These are phyloP conservation scores for Colletotrichum abscissum DNA, from an alignment of 2,329 filamentous ascomycete species.

Conservation along the genomic window DNA sequence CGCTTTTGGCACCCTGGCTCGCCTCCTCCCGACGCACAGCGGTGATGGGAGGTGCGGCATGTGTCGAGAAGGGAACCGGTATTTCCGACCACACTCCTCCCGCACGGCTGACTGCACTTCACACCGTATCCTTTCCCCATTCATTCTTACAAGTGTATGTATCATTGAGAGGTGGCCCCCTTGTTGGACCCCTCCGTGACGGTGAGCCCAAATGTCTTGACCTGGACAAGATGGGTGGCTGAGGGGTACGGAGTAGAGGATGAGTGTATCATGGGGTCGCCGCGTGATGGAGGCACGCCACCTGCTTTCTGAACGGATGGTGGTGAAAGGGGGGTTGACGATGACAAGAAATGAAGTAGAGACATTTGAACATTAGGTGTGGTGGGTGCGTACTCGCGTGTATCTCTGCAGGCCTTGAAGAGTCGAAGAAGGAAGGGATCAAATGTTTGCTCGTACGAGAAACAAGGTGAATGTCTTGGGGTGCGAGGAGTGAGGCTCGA, in stretches of 20 bases:
- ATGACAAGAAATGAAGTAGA: neutral
- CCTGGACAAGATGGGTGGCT: neutral
- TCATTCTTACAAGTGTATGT: neutral
- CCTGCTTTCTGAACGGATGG: conserved; percentile 5
- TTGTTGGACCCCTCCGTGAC: neutral
- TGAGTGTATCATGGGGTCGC: conserved; percentile 23
- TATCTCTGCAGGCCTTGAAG: neutral
- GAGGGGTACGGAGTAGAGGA: neutral
- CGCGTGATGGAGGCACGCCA: conserved; percentile 33
- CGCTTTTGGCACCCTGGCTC: conserved; percentile 8
- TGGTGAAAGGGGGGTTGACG: neutral
- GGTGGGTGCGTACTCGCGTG: neutral
- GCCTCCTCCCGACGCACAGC: conserved; percentile 10
- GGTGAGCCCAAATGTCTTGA: neutral
- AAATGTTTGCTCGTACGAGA: conserved; percentile 27
- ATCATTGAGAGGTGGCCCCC: neutral
- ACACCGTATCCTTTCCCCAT: neutral
- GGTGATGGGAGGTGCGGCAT: conserved; percentile 9
- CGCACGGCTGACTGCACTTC: conserved; percentile 25
- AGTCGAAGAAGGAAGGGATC: neutral
- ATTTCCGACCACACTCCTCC: conserved; percentile 25
- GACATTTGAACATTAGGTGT: neutral
- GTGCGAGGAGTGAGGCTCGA: conserved; percentile 21
- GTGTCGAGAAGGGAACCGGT: neutral
- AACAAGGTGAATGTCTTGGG: conserved; percentile 14